Evolutionary conservation across 305 asterid species (phyloP).

Genomic region (Fraxinus sp.): DNA sequence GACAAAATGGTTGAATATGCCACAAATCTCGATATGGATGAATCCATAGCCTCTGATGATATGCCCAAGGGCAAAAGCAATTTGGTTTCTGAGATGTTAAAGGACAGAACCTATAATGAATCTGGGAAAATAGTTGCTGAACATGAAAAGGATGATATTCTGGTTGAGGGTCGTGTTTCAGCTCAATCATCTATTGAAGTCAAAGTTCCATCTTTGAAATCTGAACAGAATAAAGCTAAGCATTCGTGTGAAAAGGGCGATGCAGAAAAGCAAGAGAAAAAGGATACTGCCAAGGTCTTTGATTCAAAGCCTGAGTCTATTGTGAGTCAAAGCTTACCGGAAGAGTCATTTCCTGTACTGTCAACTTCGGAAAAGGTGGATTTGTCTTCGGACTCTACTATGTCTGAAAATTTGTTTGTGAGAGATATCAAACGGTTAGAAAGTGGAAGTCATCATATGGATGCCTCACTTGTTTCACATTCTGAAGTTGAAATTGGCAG

Average conservation of each 20-base stretch:
- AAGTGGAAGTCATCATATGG: constrained; percentile 17
- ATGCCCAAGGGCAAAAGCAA: constrained; percentile 11
- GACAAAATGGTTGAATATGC: constrained; percentile 19
- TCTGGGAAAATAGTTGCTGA: constrained; percentile 19
- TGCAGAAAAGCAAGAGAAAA: constrained; percentile 24
- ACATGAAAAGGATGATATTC: constrained; percentile 3
- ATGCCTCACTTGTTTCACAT: constrained; percentile 28
- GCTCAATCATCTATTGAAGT: constrained; percentile 20
- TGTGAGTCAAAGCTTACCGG: constrained; percentile 16
- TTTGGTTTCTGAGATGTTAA: constrained; percentile 12
- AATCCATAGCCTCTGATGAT: background rate
- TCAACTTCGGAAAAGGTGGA: constrained; percentile 18
- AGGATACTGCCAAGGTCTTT: constrained; percentile 14
- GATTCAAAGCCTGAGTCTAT: constrained; percentile 27
- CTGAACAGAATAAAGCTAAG: constrained; percentile 9
- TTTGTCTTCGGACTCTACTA: constrained; percentile 16
- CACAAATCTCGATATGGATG: constrained; percentile 20
- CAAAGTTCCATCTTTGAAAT: constrained; percentile 7
- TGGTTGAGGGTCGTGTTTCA: constrained; percentile 24
- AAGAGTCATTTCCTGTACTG: constrained; percentile 21
- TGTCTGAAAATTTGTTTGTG: constrained; percentile 19
- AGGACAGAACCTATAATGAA: constrained; percentile 22
- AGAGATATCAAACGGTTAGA: constrained; percentile 20
- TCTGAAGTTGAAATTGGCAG: constrained; percentile 11
- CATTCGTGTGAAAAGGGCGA: constrained; percentile 8